These are phyloP conservation scores for Cronartium quercuum DNA, from an alignment of 1,284 basidiomycete genomes.

Conservation along the genomic window DNA sequence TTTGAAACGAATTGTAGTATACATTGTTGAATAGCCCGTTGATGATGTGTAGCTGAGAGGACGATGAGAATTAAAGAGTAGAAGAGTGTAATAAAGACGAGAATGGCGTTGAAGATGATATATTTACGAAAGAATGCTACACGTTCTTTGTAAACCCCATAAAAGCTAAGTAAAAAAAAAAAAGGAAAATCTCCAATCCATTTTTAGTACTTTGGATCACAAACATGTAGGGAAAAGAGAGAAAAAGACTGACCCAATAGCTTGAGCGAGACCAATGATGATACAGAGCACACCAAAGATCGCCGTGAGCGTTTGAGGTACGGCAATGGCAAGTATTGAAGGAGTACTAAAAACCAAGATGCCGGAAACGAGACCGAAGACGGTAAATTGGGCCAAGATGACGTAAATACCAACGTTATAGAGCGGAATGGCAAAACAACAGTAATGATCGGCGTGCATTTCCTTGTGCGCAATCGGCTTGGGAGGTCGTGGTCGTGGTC, in stretches of 20 bases:
- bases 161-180: slow-evolving; percentile 12
- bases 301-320: neutral
- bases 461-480: neutral
- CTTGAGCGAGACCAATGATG: slow-evolving; percentile 6
- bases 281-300: slow-evolving; percentile 32
- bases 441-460: slow-evolving; percentile 30
- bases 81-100: neutral
- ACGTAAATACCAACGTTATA: slow-evolving; percentile 34
- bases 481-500: neutral
- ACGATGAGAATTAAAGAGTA: slow-evolving; percentile 19
- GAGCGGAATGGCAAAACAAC: slow-evolving; percentile 38
- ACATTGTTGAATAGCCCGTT: slow-evolving; percentile 20
- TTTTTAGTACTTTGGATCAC: no score
- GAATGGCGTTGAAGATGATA: neutral
- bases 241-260: slow-evolving; percentile 20
- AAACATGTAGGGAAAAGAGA: neutral
- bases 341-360: slow-evolving; percentile 25
- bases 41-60: slow-evolving; percentile 23
- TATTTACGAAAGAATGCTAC: slow-evolving; percentile 15
- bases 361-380: slow-evolving; percentile 30
- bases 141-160: slow-evolving; percentile 35
- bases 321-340: slow-evolving; percentile 25
- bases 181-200: no score
- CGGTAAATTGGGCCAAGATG: slow-evolving; percentile 33
- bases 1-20: slow-evolving; percentile 15